Percentiles rank a stretch among this genome's conserved stretches.
Evolutionary conservation across 139 green algal genomes (phyloP).

Genomic region (Ettlia oleoabundans): DNA sequence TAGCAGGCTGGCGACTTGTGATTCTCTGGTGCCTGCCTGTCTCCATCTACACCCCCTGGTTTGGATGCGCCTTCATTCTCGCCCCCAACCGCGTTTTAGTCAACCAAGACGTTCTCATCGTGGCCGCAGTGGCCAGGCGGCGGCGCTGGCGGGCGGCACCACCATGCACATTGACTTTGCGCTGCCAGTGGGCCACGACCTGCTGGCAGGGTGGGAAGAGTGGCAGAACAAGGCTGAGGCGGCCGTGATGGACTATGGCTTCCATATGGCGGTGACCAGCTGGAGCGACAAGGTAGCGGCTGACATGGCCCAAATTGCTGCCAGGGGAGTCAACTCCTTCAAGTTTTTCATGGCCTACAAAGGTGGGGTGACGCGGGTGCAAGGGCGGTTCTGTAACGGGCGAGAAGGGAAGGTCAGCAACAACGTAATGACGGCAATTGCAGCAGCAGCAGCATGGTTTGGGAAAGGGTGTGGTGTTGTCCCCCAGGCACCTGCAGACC

Average conservation of each 20-base stretch:
- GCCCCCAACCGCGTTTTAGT: not conserved
- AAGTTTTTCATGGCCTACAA: slow-evolving; percentile 99
- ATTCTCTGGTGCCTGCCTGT: too few species aligned
- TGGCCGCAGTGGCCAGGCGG: slow-evolving; percentile 72
- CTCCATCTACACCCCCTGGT: too few species aligned
- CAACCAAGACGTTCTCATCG: not conserved
- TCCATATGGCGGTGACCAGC: slow-evolving; percentile 95
- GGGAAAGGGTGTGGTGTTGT: too few species aligned
- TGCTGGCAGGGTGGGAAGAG: slow-evolving; percentile 64
- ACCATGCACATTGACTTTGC: slow-evolving; percentile 99
- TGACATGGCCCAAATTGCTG: slow-evolving; percentile 82
- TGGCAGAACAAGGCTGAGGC: slow-evolving; percentile 69
- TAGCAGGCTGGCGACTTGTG: too few species aligned
- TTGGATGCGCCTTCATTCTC: not conserved
- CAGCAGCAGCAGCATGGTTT: too few species aligned
- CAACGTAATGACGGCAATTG: too few species aligned
- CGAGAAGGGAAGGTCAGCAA: too few species aligned
- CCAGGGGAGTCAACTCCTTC: slow-evolving; percentile 91
- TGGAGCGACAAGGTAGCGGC: slow-evolving; percentile 73
- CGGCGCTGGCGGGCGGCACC: slow-evolving; percentile 92
- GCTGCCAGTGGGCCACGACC: slow-evolving; percentile 82
- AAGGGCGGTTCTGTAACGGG: not conserved
- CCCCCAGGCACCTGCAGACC: too few species aligned
- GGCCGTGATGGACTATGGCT: slow-evolving; percentile 91
- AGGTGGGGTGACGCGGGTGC: slow-evolving; percentile 32